phyloP scores from a whole-genome alignment of 2,329 filamentous ascomycete genomes.

The Hansfordia pulvinata region DNA sequence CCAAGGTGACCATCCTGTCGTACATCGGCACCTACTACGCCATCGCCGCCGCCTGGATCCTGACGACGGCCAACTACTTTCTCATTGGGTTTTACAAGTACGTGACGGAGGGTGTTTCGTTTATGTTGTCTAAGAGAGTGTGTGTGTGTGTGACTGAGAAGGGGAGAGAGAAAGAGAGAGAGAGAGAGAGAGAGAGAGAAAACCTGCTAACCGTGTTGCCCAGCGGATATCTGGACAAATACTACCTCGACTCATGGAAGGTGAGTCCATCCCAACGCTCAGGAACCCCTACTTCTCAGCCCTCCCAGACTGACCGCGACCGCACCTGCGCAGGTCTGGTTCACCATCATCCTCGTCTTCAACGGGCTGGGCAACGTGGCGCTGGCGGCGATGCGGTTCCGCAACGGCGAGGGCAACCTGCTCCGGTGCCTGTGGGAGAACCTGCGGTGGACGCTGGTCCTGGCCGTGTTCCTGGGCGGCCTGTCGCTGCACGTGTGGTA shows the following conservation, averaged over 20 bases:
- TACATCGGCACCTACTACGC: slow-evolving; percentile 50
- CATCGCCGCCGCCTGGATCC: slow-evolving; percentile 51
- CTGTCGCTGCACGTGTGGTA: slow-evolving; percentile 70
- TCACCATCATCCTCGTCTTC: slow-evolving; percentile 68
- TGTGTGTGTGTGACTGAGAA: too few relatives aligned
- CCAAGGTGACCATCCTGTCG: slow-evolving; percentile 58
- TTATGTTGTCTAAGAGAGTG: too few relatives aligned
- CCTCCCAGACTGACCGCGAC: too few relatives aligned
- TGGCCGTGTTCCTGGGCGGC: slow-evolving; percentile 73
- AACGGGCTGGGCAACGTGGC: slow-evolving; percentile 61
- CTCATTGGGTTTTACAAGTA: slow-evolving; percentile 58
- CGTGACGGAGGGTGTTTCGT: too few relatives aligned
- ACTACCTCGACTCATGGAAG: slow-evolving; percentile 59
- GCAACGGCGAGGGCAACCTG: slow-evolving; percentile 49
- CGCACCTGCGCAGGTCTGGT: slow-evolving; percentile 71
- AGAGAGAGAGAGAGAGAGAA: too few relatives aligned
- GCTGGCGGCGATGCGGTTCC: slow-evolving; percentile 60
- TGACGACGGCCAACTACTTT: slow-evolving; percentile 59
- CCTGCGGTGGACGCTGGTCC: slow-evolving; percentile 60
- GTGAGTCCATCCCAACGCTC: too few relatives aligned
- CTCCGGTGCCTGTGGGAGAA: slow-evolving; percentile 44
- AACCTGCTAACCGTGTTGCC: too few relatives aligned
- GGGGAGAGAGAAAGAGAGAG: too few relatives aligned
- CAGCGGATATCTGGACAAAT: slow-evolving; percentile 52
- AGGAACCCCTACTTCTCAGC: too few relatives aligned